Evolutionary conservation across 805 yeast genomes (phyloP).

Genomic region (Yamadazyma laniorum): DNA sequence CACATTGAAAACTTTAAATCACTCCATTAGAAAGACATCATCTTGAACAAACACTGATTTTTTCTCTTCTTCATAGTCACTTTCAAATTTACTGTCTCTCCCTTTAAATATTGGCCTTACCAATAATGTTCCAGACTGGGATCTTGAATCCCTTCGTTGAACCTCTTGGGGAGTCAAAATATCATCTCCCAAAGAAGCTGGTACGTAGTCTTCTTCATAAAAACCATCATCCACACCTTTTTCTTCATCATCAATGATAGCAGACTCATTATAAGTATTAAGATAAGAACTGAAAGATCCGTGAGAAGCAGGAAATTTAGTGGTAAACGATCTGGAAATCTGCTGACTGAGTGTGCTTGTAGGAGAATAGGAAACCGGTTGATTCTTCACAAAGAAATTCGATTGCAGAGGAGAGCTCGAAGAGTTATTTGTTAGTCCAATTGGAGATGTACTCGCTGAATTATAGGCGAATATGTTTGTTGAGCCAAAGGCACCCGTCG

Average conservation of each 20-base stretch:
- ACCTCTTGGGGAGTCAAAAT: constrained; percentile 76
- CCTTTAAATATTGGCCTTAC: constrained; percentile 29
- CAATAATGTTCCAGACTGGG: constrained; percentile 43
- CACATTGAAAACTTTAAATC: too few species aligned
- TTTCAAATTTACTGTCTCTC: constrained; percentile 3
- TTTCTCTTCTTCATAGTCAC: constrained; percentile 1
- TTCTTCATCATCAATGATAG: constrained; percentile 31
- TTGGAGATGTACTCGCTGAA: constrained; percentile 16
- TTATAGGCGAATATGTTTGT: constrained; percentile 5
- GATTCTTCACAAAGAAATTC: constrained; percentile 11
- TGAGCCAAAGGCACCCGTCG: background rate
- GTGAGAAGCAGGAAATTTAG: constrained; percentile 11
- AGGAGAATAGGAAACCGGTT: constrained; percentile 9
- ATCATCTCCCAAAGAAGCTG: constrained; percentile 75
- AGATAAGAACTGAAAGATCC: constrained; percentile 16
- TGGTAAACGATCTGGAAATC: constrained; percentile 8
- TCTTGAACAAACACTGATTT: constrained; percentile 14
- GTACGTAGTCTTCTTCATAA: constrained; percentile 75
- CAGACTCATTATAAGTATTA: constrained; percentile 9
- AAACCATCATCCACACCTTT: constrained; percentile 18
- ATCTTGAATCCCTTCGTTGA: constrained; percentile 62
- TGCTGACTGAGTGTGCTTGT: background rate
- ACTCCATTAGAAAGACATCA: constrained; percentile 43
- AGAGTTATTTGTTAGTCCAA: constrained; percentile 2
- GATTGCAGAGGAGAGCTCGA: constrained; percentile 11